These are phyloP conservation scores for Cryomyces minteri DNA, from an alignment of 495 filamentous ascomycete genomes.

Conservation along the genomic window DNA sequence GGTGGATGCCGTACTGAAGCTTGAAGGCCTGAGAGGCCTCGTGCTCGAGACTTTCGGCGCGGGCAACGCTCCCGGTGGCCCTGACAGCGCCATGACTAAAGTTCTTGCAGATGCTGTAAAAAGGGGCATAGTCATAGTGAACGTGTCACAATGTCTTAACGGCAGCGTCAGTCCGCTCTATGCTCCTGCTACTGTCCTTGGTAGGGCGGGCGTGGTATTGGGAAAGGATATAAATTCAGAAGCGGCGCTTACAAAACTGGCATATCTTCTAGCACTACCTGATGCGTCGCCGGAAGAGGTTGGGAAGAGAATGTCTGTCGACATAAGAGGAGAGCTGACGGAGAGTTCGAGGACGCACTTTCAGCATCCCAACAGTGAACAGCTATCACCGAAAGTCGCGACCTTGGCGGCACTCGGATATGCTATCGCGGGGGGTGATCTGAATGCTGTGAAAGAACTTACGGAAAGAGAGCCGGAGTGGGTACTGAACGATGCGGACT, in stretches of 20 bases:
- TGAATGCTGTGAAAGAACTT: constrained; percentile 41
- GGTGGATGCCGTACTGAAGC: constrained; percentile 68
- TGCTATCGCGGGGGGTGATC: constrained; percentile 57
- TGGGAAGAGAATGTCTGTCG: constrained; percentile 49
- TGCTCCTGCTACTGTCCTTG: constrained; percentile 73
- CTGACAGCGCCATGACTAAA: constrained; percentile 65
- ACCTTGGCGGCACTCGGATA: constrained; percentile 61
- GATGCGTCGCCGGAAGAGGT: constrained; percentile 43
- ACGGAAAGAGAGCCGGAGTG: constrained; percentile 45
- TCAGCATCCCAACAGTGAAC: constrained; percentile 45
- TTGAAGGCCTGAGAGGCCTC: constrained; percentile 65
- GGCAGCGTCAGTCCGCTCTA: constrained; percentile 85
- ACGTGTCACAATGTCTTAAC: constrained; percentile 79
- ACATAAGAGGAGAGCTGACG: constrained; percentile 74
- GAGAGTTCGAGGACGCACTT: constrained; percentile 46
- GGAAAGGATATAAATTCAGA: constrained; percentile 89
- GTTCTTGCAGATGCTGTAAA: constrained; percentile 61
- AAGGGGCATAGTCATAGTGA: constrained; percentile 76
- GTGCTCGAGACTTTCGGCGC: constrained; percentile 92
- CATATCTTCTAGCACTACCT: constrained; percentile 63
- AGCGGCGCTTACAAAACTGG: constrained; percentile 83
- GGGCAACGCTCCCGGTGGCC: constrained; percentile 77
- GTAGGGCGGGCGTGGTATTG: constrained; percentile 78
- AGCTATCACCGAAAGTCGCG: constrained; percentile 25
- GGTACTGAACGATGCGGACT: constrained; percentile 63